Percentiles rank a stretch among this genome's conserved stretches.
These are phyloP conservation scores for Globisporangium sylvaticum DNA, from an alignment of 352 stramenopile species.

Conservation along the genomic window DNA sequence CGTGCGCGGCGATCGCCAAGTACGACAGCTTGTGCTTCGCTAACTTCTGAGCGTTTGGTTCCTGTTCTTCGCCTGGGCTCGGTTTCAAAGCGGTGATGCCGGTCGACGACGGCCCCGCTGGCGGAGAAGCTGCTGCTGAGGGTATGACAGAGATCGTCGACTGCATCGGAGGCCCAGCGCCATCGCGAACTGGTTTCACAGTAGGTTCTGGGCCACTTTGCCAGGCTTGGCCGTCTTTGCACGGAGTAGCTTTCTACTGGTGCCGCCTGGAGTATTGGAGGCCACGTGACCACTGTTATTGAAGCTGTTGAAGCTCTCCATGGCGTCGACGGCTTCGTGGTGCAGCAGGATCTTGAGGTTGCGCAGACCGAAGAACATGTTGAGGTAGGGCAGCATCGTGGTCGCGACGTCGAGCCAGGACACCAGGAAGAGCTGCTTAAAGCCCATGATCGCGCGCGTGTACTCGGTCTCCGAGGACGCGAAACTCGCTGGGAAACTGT, in stretches of 20 bases:
- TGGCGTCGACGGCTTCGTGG: slow-evolving; percentile 3
- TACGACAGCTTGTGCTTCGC: neutral
- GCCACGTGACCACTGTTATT: neutral
- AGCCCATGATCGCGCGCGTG: slow-evolving; percentile 20
- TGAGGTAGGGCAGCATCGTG: slow-evolving; percentile 27
- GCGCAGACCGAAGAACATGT: slow-evolving; percentile 21
- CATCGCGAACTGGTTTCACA: neutral
- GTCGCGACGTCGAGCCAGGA: slow-evolving; percentile 19
- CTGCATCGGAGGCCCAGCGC: neutral
- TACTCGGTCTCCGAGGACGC: slow-evolving; percentile 19
- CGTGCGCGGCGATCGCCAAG: neutral
- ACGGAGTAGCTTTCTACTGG: neutral
- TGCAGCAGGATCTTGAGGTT: slow-evolving; percentile 29
- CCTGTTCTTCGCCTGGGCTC: neutral
- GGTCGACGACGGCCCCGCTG: neutral
- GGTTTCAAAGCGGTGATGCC: neutral
- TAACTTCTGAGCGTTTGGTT: too few species aligned
- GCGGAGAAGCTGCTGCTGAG: neutral
- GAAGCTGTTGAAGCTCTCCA: neutral
- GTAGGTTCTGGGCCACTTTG: neutral
- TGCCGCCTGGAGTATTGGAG: neutral
- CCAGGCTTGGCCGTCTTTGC: neutral
- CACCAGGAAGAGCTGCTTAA: slow-evolving; percentile 31
- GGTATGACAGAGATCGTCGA: neutral
- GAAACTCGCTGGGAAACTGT: slow-evolving; percentile 17